Conservation (phyloP, 192 early-diverging fungal genomes). For the Phycomyces nitens region DNA sequence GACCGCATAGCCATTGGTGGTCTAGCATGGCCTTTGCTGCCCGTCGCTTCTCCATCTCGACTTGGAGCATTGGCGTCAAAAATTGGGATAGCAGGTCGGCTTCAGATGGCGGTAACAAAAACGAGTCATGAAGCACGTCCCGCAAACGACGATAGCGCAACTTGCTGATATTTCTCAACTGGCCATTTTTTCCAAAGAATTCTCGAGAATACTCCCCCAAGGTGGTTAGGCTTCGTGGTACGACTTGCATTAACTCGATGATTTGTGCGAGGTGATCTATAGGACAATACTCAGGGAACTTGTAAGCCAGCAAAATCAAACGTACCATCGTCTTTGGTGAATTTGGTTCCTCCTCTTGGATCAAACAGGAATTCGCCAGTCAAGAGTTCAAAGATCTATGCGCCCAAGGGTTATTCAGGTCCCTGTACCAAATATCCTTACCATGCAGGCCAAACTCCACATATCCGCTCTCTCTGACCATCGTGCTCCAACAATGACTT, state of each 20-base stretch:
- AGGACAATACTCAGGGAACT: too few relatives aligned
- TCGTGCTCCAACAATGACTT: constrained; percentile 86
- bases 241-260: constrained; percentile 78
- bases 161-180: constrained; percentile 82
- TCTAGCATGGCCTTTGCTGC: constrained; percentile 12
- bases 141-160: constrained; percentile 75
- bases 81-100: constrained; percentile 72
- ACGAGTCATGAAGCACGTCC: constrained; percentile 87
- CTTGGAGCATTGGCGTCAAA: constrained; percentile 72
- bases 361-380: constrained; percentile 95
- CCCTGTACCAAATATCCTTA: too few relatives aligned
- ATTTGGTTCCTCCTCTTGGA: constrained; percentile 75
- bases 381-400: constrained; percentile 79
- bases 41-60: constrained; percentile 18
- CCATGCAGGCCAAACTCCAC: constrained; percentile 93
- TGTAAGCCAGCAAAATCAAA: too few relatives aligned
- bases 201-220: constrained; percentile 80
- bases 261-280: constrained; percentile 93
- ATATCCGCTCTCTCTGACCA: constrained; percentile 86
- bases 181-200: constrained; percentile 82
- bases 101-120: constrained; percentile 66
- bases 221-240: constrained; percentile 75
- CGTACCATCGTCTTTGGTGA: constrained; percentile 87
- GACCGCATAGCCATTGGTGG: constrained; percentile 23
- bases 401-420: background rate